These are phyloP conservation scores for Telopea speciosissima DNA, from an alignment of 177 flowering plant species.

Conservation along the genomic window DNA sequence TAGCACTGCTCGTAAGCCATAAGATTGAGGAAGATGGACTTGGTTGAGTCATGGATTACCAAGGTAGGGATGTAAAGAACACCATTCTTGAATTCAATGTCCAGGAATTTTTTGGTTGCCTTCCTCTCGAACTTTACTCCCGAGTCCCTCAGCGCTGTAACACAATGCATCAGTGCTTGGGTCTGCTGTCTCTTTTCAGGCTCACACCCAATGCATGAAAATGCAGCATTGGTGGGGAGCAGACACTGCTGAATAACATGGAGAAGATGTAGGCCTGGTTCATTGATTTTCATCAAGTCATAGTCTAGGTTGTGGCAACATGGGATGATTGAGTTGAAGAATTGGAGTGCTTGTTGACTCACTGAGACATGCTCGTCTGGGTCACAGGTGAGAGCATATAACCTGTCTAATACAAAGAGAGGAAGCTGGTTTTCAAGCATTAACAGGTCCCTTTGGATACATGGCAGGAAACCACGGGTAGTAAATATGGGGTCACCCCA, in stretches of 20 bases:
- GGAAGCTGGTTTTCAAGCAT: conserved; percentile 21
- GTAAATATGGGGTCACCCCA: conserved; percentile 18
- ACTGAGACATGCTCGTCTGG: conserved; percentile 1
- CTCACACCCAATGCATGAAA: neutral
- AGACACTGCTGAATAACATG: conserved; percentile 10
- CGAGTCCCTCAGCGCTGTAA: neutral
- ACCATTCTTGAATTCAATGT: neutral
- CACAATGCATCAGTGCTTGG: conserved; percentile 11
- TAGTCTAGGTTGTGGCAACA: conserved; percentile 1
- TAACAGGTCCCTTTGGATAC: conserved; percentile 13
- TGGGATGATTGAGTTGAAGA: conserved; percentile 10
- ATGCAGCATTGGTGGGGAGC: conserved; percentile 7
- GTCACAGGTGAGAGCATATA: conserved; percentile 2
- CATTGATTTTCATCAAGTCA: neutral
- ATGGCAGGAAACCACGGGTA: conserved; percentile 5
- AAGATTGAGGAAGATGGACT: conserved; percentile 5
- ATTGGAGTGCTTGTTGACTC: conserved; percentile 11
- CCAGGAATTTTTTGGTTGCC: neutral
- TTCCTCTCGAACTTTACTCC: conserved; percentile 9
- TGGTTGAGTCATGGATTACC: neutral
- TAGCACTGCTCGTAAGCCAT: conserved; percentile 13
- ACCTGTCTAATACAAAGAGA: conserved; percentile 9
- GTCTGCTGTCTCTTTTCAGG: neutral
- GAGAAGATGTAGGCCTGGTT: conserved; percentile 11
- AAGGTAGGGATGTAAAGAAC: neutral